Conservation (phyloP, 2,329 filamentous ascomycete species). For the Botrytis porri region DNA sequence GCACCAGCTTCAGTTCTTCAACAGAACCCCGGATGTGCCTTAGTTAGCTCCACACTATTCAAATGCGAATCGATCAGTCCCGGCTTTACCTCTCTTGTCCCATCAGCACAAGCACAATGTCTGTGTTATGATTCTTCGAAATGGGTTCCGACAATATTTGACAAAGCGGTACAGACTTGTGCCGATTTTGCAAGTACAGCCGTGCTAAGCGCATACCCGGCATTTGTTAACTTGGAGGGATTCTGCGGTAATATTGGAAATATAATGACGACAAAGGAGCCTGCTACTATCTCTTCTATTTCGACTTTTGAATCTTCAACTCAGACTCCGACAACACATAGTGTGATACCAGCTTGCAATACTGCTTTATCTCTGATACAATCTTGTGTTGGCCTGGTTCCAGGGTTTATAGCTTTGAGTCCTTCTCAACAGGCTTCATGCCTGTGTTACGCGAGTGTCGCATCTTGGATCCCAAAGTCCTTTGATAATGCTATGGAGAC, state of each 20-base stretch:
- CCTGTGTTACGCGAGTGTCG: constrained; percentile 16
- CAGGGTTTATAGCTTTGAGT: constrained; percentile 1
- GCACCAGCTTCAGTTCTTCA: constrained; percentile 21
- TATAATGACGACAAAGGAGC: neutral
- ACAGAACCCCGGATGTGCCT: constrained; percentile 23
- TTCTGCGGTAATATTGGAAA: constrained; percentile 23
- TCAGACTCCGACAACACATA: neutral
- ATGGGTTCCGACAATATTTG: constrained; percentile 31
- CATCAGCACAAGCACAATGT: constrained; percentile 31
- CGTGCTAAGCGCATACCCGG: constrained; percentile 22
- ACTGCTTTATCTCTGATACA: neutral
- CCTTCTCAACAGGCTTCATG: constrained; percentile 7
- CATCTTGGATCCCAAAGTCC: constrained; percentile 3
- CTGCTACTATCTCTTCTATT: neutral
- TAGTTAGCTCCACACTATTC: constrained; percentile 28
- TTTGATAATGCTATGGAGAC: constrained; percentile 13
- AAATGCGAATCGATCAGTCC: constrained; percentile 30
- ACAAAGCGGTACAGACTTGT: constrained; percentile 29
- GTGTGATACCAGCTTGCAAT: neutral
- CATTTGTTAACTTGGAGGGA: constrained; percentile 25
- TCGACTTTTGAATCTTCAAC: neutral
- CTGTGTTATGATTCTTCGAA: constrained; percentile 32
- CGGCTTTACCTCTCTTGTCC: constrained; percentile 27
- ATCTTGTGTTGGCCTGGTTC: neutral
- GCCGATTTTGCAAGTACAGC: constrained; percentile 27